These are phyloP conservation scores for Penstemon newberryi DNA, from an alignment of 257 asterid genomes.

Conservation along the genomic window DNA sequence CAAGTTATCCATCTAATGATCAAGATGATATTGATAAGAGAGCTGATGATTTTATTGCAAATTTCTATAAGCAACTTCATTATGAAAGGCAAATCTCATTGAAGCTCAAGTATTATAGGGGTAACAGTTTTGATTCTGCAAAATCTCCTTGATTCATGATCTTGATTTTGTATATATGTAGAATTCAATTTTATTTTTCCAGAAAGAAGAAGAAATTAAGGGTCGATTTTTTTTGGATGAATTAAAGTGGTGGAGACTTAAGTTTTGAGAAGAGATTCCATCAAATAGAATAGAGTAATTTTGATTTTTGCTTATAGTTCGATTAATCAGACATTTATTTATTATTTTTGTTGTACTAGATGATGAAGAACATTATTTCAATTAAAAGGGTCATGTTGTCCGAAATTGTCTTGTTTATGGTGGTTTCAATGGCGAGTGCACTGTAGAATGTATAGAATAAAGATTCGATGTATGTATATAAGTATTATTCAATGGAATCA, in stretches of 20 bases:
- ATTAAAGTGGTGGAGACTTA: conserved; percentile 18
- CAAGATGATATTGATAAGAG: conserved; percentile 81
- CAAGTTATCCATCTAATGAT: conserved; percentile 55
- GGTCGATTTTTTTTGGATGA: neutral
- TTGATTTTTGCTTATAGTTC: too few species aligned
- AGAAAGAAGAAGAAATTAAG: neutral
- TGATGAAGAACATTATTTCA: too few species aligned
- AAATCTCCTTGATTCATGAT: conserved; percentile 43
- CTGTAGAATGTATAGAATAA: too few species aligned
- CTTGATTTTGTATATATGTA: too few species aligned
- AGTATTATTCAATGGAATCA: too few species aligned
- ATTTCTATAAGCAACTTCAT: conserved; percentile 63
- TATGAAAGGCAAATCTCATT: conserved; percentile 79
- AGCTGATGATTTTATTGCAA: conserved; percentile 82
- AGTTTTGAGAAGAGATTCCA: conserved; percentile 23
- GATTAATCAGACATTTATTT: too few species aligned
- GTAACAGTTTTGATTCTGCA: conserved; percentile 51
- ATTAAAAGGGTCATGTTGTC: too few species aligned
- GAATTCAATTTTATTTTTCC: too few species aligned
- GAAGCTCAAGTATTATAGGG: conserved; percentile 65
- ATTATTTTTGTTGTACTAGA: too few species aligned
- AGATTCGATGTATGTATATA: too few species aligned
- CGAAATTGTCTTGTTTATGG: too few species aligned
- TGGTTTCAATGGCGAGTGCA: too few species aligned
- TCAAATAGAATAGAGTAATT: neutral